Evolutionary conservation across 495 filamentous ascomycete genomes (phyloP).

Genomic region (Bryoglossum gracile): DNA sequence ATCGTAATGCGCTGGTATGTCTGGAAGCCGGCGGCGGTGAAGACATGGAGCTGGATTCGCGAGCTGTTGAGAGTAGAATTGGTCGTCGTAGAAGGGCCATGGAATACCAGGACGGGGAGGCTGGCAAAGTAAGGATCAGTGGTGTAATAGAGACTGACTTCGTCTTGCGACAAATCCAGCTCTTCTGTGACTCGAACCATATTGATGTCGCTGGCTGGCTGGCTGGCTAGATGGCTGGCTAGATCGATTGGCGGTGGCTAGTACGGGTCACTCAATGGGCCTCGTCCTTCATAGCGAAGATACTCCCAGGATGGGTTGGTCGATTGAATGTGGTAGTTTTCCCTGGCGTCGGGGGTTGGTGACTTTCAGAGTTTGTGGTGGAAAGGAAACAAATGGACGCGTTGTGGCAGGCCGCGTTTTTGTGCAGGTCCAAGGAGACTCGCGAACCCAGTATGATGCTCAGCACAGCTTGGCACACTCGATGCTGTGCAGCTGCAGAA

Average conservation of each 20-base stretch:
- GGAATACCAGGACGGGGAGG: constrained; percentile 70
- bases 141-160: constrained; percentile 73
- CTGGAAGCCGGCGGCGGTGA: constrained; percentile 78
- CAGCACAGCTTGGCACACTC: neutral
- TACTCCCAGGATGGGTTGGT: neutral
- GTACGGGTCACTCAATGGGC: constrained; percentile 24
- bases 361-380: neutral
- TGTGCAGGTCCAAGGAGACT: neutral
- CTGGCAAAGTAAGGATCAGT: constrained; percentile 70
- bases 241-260: constrained; percentile 5
- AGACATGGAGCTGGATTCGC: constrained; percentile 86
- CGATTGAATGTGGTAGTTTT: constrained; percentile 1
- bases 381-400: constrained; percentile 8
- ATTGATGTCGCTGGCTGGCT: constrained; percentile 23
- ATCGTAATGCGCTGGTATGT: constrained; percentile 85
- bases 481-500: constrained; percentile 1
- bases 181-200: constrained; percentile 63
- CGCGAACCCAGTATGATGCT: neutral
- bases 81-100: constrained; percentile 74
- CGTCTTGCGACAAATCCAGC: constrained; percentile 63
- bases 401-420: constrained; percentile 1
- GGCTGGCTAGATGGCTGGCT: too few species aligned
- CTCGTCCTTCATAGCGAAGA: constrained; percentile 18
- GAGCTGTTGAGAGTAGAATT: constrained; percentile 82
- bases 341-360: constrained; percentile 5